Evolutionary conservation across 2,329 filamentous ascomycete species (phyloP), one percentile per base, ranked within the genome.

Genomic region (Gaeumannomyces tritici): DNA sequence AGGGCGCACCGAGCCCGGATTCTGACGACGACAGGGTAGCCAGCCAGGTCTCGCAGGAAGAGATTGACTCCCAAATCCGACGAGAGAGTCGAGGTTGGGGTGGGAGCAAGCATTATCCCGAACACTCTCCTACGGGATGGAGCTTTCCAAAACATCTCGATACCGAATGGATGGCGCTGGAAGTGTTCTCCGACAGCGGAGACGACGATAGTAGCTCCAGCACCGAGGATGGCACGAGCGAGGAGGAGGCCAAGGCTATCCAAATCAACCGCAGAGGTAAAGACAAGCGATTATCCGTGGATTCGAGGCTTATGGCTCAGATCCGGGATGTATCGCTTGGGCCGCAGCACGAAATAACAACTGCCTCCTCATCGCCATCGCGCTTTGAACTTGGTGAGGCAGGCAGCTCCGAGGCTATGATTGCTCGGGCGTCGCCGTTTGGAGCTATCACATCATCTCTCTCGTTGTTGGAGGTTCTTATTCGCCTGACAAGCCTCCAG

Each of bases 141-240:
- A 77, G 78, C 13, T 77, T 96, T 3, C 91, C 91, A 0, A 79
- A 81, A 1, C 89, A 92, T 64, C 78, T 96, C 0, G 93, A 96
- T 67, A 86, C 89, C 0, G 93, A 96, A 73, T 97, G 93, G 93
- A 84, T 96, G 66, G 93, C 93, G 0, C 85, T 97, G 21, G 91
- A 96, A 71, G 90, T 96, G 1, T 95, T 88, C 70, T 83, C 84
- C 21, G 87, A 90, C 68, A 80, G 85, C 3, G 42, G n/a, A 51
- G 77, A 80, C 1, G 83, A 83, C 4, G 70, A 80, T 0, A 61
- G 60, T 24, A 61, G 26, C 54, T 57, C 54, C n/a, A 42, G 21
- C 51, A 57, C 51, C 2, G 60, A 56, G 11, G 82, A 83, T 2
- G 82, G 84, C 54, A 64, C 66, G 2, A 68, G 66, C 3, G 69